Percentiles rank a stretch among this genome's conserved stretches.
Conservation (phyloP, 345 rosid genomes). For the Trapa incisa region DNA sequence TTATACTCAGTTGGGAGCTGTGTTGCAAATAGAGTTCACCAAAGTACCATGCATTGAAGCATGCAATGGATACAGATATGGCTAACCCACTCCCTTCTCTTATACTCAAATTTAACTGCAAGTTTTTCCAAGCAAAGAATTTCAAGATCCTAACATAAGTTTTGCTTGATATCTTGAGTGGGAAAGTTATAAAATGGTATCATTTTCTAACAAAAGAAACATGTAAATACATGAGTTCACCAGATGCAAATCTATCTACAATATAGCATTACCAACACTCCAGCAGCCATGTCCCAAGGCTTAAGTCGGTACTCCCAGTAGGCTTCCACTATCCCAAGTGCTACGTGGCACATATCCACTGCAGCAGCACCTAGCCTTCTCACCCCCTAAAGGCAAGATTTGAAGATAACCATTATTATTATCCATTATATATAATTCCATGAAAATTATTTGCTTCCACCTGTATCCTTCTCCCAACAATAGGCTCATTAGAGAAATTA, state of each 20-base stretch:
- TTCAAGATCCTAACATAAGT: background rate
- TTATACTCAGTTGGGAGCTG: background rate
- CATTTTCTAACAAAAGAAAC: background rate
- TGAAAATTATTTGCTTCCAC: too few species aligned
- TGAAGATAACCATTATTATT: background rate
- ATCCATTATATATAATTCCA: too few species aligned
- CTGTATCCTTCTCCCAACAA: too few species aligned
- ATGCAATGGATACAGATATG: background rate
- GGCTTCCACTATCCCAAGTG: conserved; percentile 78
- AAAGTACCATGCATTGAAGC: background rate
- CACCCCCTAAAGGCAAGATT: conserved; percentile 43
- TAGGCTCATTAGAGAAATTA: too few species aligned
- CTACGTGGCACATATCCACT: conserved; percentile 97
- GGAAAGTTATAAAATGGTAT: background rate
- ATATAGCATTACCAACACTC: conserved; percentile 57
- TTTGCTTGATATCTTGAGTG: background rate
- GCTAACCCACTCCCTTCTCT: background rate
- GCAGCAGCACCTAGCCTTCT: conserved; percentile 97
- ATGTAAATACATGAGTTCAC: background rate
- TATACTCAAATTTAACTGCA: background rate
- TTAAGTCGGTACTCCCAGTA: conserved; percentile 96
- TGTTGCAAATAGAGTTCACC: background rate
- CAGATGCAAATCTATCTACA: conserved; percentile 4
- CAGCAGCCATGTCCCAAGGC: conserved; percentile 99
- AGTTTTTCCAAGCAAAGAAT: background rate